These are phyloP conservation scores for Fusarium chaquense DNA, from an alignment of 2,329 filamentous ascomycete species.

Conservation along the genomic window DNA sequence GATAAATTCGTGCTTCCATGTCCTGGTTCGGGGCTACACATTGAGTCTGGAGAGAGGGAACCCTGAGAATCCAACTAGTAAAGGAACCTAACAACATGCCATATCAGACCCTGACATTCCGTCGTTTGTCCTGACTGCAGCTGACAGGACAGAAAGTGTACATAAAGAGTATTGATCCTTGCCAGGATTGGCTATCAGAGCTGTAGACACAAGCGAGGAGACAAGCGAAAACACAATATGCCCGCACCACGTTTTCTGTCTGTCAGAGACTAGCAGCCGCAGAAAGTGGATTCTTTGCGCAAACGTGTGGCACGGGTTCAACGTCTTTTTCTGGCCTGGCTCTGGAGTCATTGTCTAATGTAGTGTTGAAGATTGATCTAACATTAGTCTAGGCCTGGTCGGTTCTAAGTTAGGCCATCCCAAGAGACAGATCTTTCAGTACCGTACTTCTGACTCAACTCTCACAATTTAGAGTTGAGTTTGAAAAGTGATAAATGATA, in stretches of 20 bases:
- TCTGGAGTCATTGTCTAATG: not conserved
- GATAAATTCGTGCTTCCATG: not conserved
- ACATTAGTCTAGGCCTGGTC: conserved; percentile 16
- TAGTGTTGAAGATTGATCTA: conserved; percentile 21
- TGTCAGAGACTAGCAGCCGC: conserved; percentile 24
- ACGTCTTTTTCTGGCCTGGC: conserved; percentile 35
- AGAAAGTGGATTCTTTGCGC: conserved; percentile 33
- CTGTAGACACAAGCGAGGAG: conserved; percentile 1
- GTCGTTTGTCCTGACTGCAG: conserved; percentile 28
- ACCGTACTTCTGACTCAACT: not conserved
- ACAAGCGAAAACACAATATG: conserved; percentile 11
- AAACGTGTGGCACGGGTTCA: conserved; percentile 38
- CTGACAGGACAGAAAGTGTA: conserved; percentile 13
- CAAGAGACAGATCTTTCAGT: not conserved
- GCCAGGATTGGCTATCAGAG: conserved; percentile 9
- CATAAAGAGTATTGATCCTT: conserved; percentile 19
- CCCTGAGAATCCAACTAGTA: conserved; percentile 15
- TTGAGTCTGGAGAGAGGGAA: conserved; percentile 14
- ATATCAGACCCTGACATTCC: conserved; percentile 22
- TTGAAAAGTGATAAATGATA: not conserved
- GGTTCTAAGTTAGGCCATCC: conserved; percentile 19
- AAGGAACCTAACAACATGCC: conserved; percentile 38
- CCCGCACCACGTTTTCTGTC: conserved; percentile 27
- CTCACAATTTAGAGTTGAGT: not conserved
- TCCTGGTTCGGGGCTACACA: conserved; percentile 15